phyloP scores from a whole-genome alignment of 2,329 filamentous ascomycete species.

The Talaromyces sp. region DNA sequence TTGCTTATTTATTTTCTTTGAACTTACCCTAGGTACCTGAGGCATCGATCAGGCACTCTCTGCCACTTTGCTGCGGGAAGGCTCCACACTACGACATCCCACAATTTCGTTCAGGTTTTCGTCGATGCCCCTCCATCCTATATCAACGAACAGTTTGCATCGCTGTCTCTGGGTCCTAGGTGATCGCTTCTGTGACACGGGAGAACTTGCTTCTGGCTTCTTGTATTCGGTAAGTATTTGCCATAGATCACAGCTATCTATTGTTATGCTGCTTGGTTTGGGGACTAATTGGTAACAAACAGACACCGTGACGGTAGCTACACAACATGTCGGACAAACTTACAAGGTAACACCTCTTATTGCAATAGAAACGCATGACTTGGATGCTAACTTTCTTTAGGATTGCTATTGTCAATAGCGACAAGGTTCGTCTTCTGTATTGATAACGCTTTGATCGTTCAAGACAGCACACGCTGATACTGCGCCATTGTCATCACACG shows the following conservation, averaged over 20 bases:
- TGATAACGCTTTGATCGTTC: conserved; percentile 10
- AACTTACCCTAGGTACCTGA: conserved; percentile 11
- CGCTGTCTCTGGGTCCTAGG: conserved; percentile 1
- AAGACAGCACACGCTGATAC: conserved; percentile 5
- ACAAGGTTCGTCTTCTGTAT: conserved; percentile 67
- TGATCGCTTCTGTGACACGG: background rate
- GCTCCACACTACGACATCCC: conserved; percentile 19
- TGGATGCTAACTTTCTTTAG: conserved; percentile 47
- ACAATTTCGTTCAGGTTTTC: conserved; percentile 19
- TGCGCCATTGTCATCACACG: background rate
- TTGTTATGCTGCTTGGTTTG: background rate
- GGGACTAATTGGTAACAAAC: conserved; percentile 1
- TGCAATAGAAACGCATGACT: background rate
- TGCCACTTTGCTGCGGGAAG: conserved; percentile 6
- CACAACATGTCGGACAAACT: conserved; percentile 82
- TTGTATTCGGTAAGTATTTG: background rate
- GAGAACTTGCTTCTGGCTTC: background rate
- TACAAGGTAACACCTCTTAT: conserved; percentile 67
- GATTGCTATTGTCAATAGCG: conserved; percentile 97
- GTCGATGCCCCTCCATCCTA: conserved; percentile 14
- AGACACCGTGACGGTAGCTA: conserved; percentile 10
- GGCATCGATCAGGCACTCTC: conserved; percentile 2
- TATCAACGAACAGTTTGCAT: background rate
- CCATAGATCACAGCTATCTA: background rate
- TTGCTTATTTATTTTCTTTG: background rate